Evolutionary conservation across 371 early-diverging fungal genomes (phyloP), one percentile per base, ranked within the genome.

Genomic region (Lichtheimia hyalospora): DNA sequence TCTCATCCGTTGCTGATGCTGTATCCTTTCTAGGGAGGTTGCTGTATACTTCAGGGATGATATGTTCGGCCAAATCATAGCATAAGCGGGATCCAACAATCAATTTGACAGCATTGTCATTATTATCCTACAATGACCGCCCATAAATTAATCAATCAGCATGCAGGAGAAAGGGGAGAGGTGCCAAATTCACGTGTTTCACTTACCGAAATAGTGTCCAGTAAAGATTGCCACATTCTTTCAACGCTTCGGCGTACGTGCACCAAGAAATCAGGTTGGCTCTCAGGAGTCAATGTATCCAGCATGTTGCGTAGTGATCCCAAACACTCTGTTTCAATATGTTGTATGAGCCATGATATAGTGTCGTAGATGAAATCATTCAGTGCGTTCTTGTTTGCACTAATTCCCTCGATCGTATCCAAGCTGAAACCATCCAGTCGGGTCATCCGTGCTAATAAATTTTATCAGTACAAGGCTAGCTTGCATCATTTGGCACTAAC

Each of bases 51-150:
- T 77, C 75, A 20, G 69, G 66, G 4, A 81, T 70, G 0, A 66
- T 63, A 18, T 71, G 60, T 23, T 76, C 77, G 2, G 82, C 75
- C 5, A 83, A 49, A 52, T 83, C 74, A 41, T 82, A 79, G 53
- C 79, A 82, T 15, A 85, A 65, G 7, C 80, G 78, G 15, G 85
- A 82, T 43, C 69, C 51, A 14, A 61, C 49, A 5, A 59, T 15
- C 51, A 58, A 34, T 8, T 13, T 24, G 21, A 46, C 21, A 46
- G 46, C 46, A 21, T 21, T 46, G 46, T 46, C 21, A 5, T 46
- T 16, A 46, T n/a, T 2, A 21, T 10, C 53, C 53, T 53, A 53
- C 14, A 53, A 51, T 50, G 25, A 50, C 21, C 44, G 27, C 27
- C 27, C 27, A 27, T 8, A 34, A 34, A 20, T 44, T 41, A 52